phyloP scores from a whole-genome alignment of 352 stramenopile genomes.

The Globisporangium canariense region DNA sequence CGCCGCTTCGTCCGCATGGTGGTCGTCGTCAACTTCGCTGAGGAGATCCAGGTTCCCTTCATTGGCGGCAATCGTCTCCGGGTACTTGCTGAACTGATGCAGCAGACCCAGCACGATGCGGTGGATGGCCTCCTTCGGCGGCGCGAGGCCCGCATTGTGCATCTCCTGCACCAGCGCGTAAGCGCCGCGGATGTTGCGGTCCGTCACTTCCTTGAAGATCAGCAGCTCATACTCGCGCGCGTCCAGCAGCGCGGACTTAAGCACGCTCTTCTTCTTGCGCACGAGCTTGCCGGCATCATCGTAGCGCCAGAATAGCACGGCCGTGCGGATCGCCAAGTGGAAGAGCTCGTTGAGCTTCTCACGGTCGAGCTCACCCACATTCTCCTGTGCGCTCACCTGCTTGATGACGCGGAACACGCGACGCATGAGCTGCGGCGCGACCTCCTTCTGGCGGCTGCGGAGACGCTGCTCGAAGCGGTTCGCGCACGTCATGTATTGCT shows the following conservation, averaged over 20 bases:
- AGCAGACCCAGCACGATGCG: constrained; percentile 62
- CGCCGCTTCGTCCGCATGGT: constrained; percentile 8
- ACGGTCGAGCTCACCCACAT: constrained; percentile 18
- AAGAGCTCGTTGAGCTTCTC: constrained; percentile 52
- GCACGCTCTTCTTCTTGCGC: constrained; percentile 47
- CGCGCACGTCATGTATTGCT: constrained; percentile 74
- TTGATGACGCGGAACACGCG: constrained; percentile 66
- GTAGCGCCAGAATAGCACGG: constrained; percentile 55
- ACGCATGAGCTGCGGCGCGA: constrained; percentile 58
- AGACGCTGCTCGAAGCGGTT: constrained; percentile 58
- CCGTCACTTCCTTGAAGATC: constrained; percentile 58
- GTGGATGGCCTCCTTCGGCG: constrained; percentile 66
- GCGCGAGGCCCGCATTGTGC: constrained; percentile 70
- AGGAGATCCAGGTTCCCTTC: constrained; percentile 2
- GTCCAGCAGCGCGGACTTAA: constrained; percentile 25
- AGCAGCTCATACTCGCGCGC: constrained; percentile 60
- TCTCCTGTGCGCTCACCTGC: constrained; percentile 22
- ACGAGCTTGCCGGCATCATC: constrained; percentile 52
- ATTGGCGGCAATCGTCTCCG: background rate
- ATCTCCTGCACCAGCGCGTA: constrained; percentile 75
- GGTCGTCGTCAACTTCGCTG: constrained; percentile 6
- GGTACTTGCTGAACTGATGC: constrained; percentile 32
- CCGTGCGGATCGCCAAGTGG: constrained; percentile 50
- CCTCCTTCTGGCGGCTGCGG: constrained; percentile 37
- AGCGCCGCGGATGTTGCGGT: constrained; percentile 42